A percentile compares a stretch with the other conserved stretches of the same genome.
phyloP scores from a whole-genome alignment of 2,329 filamentous ascomycete species.

The Myriangium duriaei region DNA sequence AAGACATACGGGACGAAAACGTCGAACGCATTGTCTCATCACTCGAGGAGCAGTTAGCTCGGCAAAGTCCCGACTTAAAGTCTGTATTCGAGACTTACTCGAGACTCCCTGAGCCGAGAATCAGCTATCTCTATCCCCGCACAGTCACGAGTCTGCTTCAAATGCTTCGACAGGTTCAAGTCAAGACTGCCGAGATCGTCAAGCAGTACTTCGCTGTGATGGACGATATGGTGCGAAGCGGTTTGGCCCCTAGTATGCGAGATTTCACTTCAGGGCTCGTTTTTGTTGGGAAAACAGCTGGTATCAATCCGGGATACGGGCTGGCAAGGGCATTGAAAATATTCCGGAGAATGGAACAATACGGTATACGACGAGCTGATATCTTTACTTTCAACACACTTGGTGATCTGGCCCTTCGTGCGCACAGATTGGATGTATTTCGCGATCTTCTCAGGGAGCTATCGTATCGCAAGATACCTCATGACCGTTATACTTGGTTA shows the following conservation, averaged over 20 bases:
- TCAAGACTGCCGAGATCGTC: slow-evolving; percentile 44
- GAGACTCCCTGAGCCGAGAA: slow-evolving; percentile 42
- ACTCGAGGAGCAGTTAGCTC: slow-evolving; percentile 2
- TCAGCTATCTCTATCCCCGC: slow-evolving; percentile 35
- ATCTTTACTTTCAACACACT: slow-evolving; percentile 86
- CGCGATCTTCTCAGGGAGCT: slow-evolving; percentile 80
- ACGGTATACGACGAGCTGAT: slow-evolving; percentile 51
- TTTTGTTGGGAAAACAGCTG: slow-evolving; percentile 62
- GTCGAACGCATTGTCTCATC: slow-evolving; percentile 2
- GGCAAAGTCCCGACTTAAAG: slow-evolving; percentile 8
- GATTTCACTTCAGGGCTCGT: slow-evolving; percentile 82
- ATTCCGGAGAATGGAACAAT: slow-evolving; percentile 83
- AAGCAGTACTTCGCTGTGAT: slow-evolving; percentile 72
- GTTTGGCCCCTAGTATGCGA: slow-evolving; percentile 50
- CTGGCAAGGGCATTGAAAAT: slow-evolving; percentile 58
- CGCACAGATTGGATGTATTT: slow-evolving; percentile 70
- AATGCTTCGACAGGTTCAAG: slow-evolving; percentile 51
- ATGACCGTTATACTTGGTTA: slow-evolving; percentile 70
- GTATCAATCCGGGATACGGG: slow-evolving; percentile 44
- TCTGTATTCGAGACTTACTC: too few relatives aligned
- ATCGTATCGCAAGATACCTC: slow-evolving; percentile 50
- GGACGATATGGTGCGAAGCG: slow-evolving; percentile 66
- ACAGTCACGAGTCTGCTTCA: slow-evolving; percentile 54
- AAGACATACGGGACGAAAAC: too few relatives aligned
- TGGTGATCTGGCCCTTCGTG: slow-evolving; percentile 77